A percentile compares a stretch with the other conserved stretches of the same genome.
These are phyloP conservation scores for Tolypocladium tropicale DNA, from an alignment of 2,329 filamentous ascomycete species.

Conservation along the genomic window DNA sequence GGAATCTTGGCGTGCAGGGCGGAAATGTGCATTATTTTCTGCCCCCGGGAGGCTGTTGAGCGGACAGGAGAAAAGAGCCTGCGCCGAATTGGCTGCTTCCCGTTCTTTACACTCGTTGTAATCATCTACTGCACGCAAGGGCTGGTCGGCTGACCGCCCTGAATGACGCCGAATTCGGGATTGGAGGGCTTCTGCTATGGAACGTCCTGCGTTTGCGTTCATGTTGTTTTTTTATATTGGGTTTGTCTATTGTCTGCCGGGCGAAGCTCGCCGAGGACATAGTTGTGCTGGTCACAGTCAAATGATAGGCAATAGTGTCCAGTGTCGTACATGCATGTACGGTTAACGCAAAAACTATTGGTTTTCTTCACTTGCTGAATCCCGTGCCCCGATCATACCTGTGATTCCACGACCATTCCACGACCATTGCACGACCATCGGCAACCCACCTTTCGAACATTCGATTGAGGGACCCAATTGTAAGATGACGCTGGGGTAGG, in stretches of 20 bases:
- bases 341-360: neutral
- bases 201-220: neutral
- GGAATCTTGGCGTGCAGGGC: constrained; percentile 16
- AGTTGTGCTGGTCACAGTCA: constrained; percentile 22
- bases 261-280: constrained; percentile 14
- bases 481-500: neutral
- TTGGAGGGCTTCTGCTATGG: neutral
- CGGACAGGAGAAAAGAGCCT: neutral
- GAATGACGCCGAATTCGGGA: constrained; percentile 7
- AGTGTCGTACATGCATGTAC: constrained; percentile 1
- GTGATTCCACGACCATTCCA: neutral
- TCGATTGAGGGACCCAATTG: neutral
- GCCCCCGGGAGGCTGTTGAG: neutral
- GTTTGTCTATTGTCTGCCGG: constrained; percentile 14
- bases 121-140: constrained; percentile 27
- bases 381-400: too few species aligned
- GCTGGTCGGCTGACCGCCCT: constrained; percentile 23
- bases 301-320: constrained; percentile 11
- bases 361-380: neutral
- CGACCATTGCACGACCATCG: too few species aligned
- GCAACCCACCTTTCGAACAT: neutral
- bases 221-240: constrained; percentile 1
- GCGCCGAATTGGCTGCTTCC: neutral
- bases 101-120: constrained; percentile 43
- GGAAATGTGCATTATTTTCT: constrained; percentile 8